Base-by-base conservation (phyloP, 2,329 filamentous ascomycete genomes). In the Penicillium sp. region DNA sequence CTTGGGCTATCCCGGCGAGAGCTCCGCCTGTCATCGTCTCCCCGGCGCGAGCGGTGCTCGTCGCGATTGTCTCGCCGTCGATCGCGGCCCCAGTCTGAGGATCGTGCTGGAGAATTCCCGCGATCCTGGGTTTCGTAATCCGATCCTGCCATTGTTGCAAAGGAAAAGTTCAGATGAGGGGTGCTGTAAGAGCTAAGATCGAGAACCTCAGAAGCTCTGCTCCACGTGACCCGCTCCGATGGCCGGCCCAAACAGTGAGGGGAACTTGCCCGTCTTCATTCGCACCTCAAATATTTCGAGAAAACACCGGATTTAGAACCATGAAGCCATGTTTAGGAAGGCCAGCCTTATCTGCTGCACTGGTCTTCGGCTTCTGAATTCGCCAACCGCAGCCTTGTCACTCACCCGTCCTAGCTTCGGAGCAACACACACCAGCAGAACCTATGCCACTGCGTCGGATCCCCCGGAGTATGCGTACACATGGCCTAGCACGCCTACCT, bases 281-380 rank as follows among this genome's bases (percentile, higher is more conserved):
- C 25, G 8, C 35, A 32, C 32, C n/a, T 18, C 12, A 23, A 46
- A 18, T 20, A 35, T 29, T 35, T 38, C 33, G 44, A 56, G 53
- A 60, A 53, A 60, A 53, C 42, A 47, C 44, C 40, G 37, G 50
- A 8, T 52, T 24, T 52, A 10, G 5, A 57, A 62, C 46, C 53
- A 72, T 72, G 68, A 62, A 60, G 66, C 58, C 58, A 78, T 79
- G 74, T 66, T 77, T 49, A 79, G 73, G 66, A 78, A 75, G 60
- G 57, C 70, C 27, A 67, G 64, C 37, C 33, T 72, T n/a, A 55
- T 74, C 23, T 67, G 66, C 50, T 69, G 65, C 55, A 63, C 65
- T 53, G 66, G 70, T 53, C 57, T 73, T 39, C 69, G 71, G 55
- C 50, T 67, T 53, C 56, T 69, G 60, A 60, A 41, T 54, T 57